Percentiles rank a stretch among this genome's conserved stretches.
Evolutionary conservation across 2,329 filamentous ascomycete species (phyloP).

Genomic region (Clonostachys sp.): DNA sequence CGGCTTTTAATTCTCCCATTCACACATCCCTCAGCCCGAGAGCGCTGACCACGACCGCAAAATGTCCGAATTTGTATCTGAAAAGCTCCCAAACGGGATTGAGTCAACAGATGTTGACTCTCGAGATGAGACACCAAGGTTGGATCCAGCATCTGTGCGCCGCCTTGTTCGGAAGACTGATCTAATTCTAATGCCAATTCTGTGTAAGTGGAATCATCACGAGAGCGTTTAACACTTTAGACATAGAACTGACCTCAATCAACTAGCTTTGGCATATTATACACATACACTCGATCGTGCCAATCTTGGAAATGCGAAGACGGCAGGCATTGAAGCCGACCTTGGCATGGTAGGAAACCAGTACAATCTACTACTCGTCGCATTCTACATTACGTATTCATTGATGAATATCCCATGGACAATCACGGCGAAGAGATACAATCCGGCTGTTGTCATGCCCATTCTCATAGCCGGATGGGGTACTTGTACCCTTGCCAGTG

Average conservation of each 20-base stretch:
- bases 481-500: conserved; percentile 12
- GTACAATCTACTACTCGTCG: conserved; percentile 20
- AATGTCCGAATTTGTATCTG: not conserved
- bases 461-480: conserved; percentile 16
- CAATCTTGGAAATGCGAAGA: conserved; percentile 41
- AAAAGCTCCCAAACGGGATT: not conserved
- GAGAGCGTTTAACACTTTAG: no score
- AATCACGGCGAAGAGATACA: conserved; percentile 13
- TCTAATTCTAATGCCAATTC: conserved; percentile 8
- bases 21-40: no score
- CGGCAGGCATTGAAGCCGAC: conserved; percentile 39
- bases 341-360: conserved; percentile 40
- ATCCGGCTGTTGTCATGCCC: conserved; percentile 17
- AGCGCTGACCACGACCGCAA: not conserved
- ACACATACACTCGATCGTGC: conserved; percentile 9
- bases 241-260: not conserved
- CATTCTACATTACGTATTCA: conserved; percentile 23
- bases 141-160: not conserved
- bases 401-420: conserved; percentile 16
- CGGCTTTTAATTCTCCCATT: no score
- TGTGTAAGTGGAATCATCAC: conserved; percentile 29
- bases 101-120: not conserved
- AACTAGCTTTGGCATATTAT: not conserved
- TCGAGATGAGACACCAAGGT: not conserved
- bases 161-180: conserved; percentile 9